Evolutionary conservation across 2,329 filamentous ascomycete genomes (phyloP).

Genomic region (Epichloe elymi): DNA sequence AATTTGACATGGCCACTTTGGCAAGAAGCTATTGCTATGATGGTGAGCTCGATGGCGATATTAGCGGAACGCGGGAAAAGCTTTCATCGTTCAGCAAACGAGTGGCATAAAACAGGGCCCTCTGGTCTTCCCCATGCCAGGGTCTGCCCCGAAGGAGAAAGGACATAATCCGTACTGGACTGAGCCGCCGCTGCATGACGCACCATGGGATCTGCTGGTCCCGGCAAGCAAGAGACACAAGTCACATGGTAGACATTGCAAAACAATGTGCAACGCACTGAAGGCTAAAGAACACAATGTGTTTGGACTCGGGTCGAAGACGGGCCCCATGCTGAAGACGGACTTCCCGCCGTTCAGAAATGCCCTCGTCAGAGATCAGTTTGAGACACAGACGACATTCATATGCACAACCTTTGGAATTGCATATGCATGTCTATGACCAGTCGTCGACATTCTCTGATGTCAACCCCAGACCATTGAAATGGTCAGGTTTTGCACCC

Average conservation of each 20-base stretch:
- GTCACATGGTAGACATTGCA: neutral
- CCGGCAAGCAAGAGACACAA: neutral
- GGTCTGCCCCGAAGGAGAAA: neutral
- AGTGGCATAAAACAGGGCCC: neutral
- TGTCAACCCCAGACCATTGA: too few relatives aligned
- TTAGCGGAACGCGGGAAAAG: neutral
- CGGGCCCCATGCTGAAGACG: too few relatives aligned
- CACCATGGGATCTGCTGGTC: slow-evolving; percentile 2
- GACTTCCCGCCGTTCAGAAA: too few relatives aligned
- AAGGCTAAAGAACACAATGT: neutral
- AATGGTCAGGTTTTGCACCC: too few relatives aligned
- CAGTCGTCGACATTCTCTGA: too few relatives aligned
- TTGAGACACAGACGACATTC: too few relatives aligned
- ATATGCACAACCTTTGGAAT: too few relatives aligned
- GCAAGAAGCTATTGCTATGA: neutral
- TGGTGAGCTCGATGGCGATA: neutral
- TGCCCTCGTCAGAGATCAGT: too few relatives aligned
- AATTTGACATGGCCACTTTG: neutral
- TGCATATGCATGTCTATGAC: too few relatives aligned
- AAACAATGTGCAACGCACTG: neutral
- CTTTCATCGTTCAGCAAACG: neutral
- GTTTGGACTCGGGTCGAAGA: too few relatives aligned
- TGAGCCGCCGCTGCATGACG: neutral
- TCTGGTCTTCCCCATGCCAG: neutral
- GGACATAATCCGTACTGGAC: neutral